Evolutionary conservation across 306 rosid genomes (phyloP).

Genomic region (Quercus variabilis): DNA sequence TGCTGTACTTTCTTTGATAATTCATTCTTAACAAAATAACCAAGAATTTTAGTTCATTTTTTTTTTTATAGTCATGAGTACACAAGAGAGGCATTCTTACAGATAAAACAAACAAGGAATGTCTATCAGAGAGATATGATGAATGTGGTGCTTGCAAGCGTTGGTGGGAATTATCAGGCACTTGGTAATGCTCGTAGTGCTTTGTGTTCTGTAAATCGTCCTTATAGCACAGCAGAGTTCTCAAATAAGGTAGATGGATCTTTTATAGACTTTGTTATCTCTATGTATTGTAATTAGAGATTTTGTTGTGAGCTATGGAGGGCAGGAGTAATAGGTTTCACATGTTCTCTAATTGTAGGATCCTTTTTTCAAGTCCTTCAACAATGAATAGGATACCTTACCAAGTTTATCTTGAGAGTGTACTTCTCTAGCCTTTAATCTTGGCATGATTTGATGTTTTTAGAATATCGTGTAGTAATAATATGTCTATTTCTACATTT

Average conservation of each 20-base stretch:
- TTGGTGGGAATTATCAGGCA: conserved; percentile 16
- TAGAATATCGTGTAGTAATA: not conserved
- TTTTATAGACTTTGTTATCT: not conserved
- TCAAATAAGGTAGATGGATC: conserved; percentile 52
- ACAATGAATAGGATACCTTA: not conserved
- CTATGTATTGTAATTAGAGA: not conserved
- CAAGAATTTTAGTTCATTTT: not conserved
- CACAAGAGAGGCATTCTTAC: conserved; percentile 33
- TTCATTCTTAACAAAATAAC: not conserved
- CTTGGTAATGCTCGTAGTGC: conserved; percentile 21
- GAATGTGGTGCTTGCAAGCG: conserved; percentile 17
- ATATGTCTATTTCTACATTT: conserved; percentile 5
- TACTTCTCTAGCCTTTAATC: not conserved
- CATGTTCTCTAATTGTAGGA: not conserved
- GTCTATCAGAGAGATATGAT: conserved; percentile 19
- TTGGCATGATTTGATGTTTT: not conserved
- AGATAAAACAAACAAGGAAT: conserved; percentile 24
- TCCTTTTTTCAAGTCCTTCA: not conserved
- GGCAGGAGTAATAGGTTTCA: not conserved
- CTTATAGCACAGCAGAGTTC: conserved; percentile 36
- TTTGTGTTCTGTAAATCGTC: conserved; percentile 33
- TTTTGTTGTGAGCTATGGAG: not conserved
- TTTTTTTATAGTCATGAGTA: conserved; percentile 13
- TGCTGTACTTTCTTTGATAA: not conserved
- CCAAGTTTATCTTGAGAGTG: not conserved